Evolutionary conservation across 306 rosid species (phyloP).

Genomic region (Quercus robur): DNA sequence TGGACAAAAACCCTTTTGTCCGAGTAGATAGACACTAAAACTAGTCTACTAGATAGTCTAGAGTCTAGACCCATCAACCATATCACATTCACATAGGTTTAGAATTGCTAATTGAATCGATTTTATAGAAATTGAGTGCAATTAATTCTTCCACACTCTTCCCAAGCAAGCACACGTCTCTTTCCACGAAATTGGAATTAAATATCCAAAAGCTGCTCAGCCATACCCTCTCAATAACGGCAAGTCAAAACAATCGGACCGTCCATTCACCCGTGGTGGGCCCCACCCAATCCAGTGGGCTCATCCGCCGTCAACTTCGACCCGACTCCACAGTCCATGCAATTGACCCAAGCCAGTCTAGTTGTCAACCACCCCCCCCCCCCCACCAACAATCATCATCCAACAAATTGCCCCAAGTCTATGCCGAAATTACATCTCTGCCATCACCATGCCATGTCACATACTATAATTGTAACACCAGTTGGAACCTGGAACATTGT

Average conservation of each 20-base stretch:
- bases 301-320: slow-evolving; percentile 20
- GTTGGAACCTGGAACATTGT: too few relatives aligned
- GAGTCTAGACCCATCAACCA: not conserved
- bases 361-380: too few relatives aligned
- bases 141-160: not conserved
- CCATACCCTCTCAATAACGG: not conserved
- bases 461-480: too few relatives aligned
- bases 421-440: not conserved
- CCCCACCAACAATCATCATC: not conserved
- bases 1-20: not conserved
- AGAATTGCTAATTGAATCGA: not conserved
- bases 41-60: not conserved
- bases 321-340: not conserved
- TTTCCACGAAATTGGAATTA: not conserved
- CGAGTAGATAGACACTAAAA: not conserved
- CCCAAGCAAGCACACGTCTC: not conserved
- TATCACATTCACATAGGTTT: not conserved
- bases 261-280: not conserved
- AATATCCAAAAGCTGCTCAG: not conserved
- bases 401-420: not conserved
- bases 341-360: slow-evolving; percentile 2
- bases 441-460: too few relatives aligned
- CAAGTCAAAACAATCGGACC: not conserved
- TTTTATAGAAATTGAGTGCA: not conserved
- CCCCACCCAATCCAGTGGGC: not conserved